Evolutionary conservation across 2,329 filamentous ascomycete genomes (phyloP).

Genomic region (Allantophomopsis cytisporea): DNA sequence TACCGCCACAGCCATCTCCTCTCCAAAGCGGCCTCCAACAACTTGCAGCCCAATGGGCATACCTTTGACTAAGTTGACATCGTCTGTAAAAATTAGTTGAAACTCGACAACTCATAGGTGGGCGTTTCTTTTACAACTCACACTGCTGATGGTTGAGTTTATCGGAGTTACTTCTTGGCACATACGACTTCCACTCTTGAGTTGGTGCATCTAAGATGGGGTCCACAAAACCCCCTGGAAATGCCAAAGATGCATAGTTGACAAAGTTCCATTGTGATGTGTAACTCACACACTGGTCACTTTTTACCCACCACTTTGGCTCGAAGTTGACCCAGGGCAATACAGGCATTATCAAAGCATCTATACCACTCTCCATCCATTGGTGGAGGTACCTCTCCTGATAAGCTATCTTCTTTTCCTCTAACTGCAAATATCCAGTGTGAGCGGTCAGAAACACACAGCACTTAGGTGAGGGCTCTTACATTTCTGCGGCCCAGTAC

Average conservation of each 20-base stretch:
- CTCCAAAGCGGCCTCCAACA: conserved; percentile 8
- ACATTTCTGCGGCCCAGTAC: conserved; percentile 7
- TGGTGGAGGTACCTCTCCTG: conserved; percentile 4
- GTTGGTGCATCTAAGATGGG: conserved; percentile 1
- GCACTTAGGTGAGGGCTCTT: not conserved
- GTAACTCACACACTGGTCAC: conserved; percentile 15
- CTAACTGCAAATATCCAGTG: conserved; percentile 1
- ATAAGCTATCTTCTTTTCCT: conserved; percentile 2
- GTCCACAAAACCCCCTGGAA: conserved; percentile 3
- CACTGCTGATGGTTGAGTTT: conserved; percentile 2
- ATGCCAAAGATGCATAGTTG: conserved; percentile 5
- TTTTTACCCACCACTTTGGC: conserved; percentile 9
- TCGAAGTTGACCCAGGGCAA: conserved; percentile 8
- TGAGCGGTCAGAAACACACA: too few species aligned
- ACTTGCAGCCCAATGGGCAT: conserved; percentile 11
- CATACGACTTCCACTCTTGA: conserved; percentile 1
- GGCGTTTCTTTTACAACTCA: not conserved
- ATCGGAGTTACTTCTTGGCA: conserved; percentile 1
- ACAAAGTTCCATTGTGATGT: conserved; percentile 18
- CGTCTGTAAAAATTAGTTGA: conserved; percentile 2
- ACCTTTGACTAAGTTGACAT: conserved; percentile 6
- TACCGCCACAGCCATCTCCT: conserved; percentile 9
- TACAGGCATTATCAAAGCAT: conserved; percentile 7
- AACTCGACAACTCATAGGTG: not conserved
- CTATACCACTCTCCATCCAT: conserved; percentile 5